Evolutionary conservation across 768 basidiomycete species (phyloP).

Genomic region (Mycena kentingensis): DNA sequence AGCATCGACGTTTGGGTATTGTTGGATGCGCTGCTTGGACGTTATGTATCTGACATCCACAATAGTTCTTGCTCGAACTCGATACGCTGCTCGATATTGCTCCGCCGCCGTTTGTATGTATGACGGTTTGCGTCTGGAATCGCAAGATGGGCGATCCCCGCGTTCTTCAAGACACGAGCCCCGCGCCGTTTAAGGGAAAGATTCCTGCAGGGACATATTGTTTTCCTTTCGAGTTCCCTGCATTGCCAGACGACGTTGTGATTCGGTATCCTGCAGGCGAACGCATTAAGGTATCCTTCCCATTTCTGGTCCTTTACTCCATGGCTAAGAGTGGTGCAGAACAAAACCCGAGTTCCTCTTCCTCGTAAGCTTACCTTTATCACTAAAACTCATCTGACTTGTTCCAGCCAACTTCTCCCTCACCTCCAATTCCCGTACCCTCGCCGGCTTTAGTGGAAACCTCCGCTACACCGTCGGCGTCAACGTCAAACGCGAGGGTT

Average conservation of each 20-base stretch:
- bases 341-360: slow-evolving; percentile 13
- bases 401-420: slow-evolving; percentile 11
- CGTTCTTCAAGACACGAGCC: neutral
- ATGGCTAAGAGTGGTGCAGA: neutral
- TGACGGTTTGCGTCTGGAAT: slow-evolving; percentile 15
- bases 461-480: slow-evolving; percentile 14
- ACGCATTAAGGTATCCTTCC: slow-evolving; percentile 1
- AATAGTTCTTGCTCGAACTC: slow-evolving; percentile 2
- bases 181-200: slow-evolving; percentile 10
- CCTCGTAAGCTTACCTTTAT: slow-evolving; percentile 14
- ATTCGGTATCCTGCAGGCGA: slow-evolving; percentile 12
- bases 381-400: too few species aligned
- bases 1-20: slow-evolving; percentile 19
- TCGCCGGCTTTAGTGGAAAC: slow-evolving; percentile 6
- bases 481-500: slow-evolving; percentile 14
- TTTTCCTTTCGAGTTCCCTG: slow-evolving; percentile 17
- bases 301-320: neutral
- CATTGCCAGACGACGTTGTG: slow-evolving; percentile 8
- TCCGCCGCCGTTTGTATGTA: neutral
- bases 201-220: slow-evolving; percentile 16
- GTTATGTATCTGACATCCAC: neutral
- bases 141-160: slow-evolving; percentile 15
- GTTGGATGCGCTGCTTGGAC: neutral
- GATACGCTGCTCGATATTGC: slow-evolving; percentile 8
- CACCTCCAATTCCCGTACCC: too few species aligned